These are phyloP conservation scores for Termitomyces sp. DNA, from an alignment of 768 basidiomycete genomes.

Conservation along the genomic window DNA sequence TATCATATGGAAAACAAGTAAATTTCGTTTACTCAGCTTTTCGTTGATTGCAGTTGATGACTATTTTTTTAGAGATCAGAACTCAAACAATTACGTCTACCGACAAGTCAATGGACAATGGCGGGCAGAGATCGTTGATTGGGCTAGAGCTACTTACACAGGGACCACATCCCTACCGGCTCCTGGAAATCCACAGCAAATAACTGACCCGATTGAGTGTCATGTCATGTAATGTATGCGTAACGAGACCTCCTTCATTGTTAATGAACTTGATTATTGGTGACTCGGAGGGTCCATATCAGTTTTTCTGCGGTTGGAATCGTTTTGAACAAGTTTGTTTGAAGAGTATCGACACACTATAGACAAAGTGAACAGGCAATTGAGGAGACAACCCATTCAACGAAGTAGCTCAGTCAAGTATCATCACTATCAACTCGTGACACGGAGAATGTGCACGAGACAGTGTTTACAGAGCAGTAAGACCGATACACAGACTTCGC, in stretches of 20 bases:
- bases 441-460: not conserved
- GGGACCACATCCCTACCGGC: not conserved
- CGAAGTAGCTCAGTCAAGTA: not conserved
- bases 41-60: not conserved
- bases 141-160: not conserved
- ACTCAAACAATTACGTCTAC: not conserved
- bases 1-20: slow-evolving; percentile 4
- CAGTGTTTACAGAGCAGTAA: not conserved
- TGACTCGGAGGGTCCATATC: too few relatives aligned
- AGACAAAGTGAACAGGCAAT: not conserved
- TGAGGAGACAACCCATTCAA: not conserved
- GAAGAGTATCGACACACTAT: too few relatives aligned
- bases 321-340: too few relatives aligned
- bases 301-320: too few relatives aligned
- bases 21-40: not conserved
- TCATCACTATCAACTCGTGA: not conserved
- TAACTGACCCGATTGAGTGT: not conserved
- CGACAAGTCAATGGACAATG: not conserved
- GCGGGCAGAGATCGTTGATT: slow-evolving; percentile 5
- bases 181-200: not conserved
- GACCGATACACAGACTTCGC: too few relatives aligned
- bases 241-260: not conserved
- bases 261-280: not conserved
- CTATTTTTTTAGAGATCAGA: not conserved
- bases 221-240: not conserved